Percentiles rank a stretch among this genome's conserved stretches.
These are phyloP conservation scores for Macrophomina tecta DNA, from an alignment of 2,329 filamentous ascomycete genomes.

Conservation along the genomic window DNA sequence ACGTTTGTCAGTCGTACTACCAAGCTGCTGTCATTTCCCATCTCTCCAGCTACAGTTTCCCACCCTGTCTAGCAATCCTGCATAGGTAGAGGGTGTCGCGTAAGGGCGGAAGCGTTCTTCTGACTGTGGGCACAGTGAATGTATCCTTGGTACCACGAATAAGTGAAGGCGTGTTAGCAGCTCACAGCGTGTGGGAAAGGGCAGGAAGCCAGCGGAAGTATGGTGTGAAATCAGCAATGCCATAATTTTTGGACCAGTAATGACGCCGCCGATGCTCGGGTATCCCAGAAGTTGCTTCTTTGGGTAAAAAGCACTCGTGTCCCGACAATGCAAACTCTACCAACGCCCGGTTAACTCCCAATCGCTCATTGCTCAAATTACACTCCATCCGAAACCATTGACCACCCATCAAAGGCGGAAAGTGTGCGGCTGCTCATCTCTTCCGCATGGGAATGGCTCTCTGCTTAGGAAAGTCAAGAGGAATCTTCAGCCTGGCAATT, in stretches of 20 bases:
- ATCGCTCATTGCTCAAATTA: slow-evolving; percentile 3
- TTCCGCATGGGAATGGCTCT: slow-evolving; percentile 44
- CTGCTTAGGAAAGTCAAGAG: slow-evolving; percentile 80
- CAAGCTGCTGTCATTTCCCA: too few species aligned
- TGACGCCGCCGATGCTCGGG: slow-evolving; percentile 15
- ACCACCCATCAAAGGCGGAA: not conserved
- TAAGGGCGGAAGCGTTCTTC: too few species aligned
- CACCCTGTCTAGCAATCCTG: too few species aligned
- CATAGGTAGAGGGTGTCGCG: too few species aligned
- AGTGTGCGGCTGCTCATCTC: slow-evolving; percentile 1
- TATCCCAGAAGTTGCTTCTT: slow-evolving; percentile 19
- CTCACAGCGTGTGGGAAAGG: too few species aligned
- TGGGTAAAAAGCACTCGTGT: slow-evolving; percentile 13
- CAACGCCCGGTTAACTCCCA: not conserved
- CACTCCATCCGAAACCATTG: not conserved
- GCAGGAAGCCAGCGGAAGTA: too few species aligned
- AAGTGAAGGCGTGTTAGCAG: too few species aligned
- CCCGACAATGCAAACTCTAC: not conserved
- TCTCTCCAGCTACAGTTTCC: too few species aligned
- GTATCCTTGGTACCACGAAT: too few species aligned
- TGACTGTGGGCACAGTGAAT: too few species aligned
- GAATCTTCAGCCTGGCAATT: slow-evolving; percentile 75
- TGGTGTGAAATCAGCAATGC: too few species aligned
- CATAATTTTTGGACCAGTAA: not conserved
- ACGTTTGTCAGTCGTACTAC: not conserved